Evolutionary conservation across 2,329 filamentous ascomycete species (phyloP).

Genomic region (Nothophaeocryptopus gaeumannii): DNA sequence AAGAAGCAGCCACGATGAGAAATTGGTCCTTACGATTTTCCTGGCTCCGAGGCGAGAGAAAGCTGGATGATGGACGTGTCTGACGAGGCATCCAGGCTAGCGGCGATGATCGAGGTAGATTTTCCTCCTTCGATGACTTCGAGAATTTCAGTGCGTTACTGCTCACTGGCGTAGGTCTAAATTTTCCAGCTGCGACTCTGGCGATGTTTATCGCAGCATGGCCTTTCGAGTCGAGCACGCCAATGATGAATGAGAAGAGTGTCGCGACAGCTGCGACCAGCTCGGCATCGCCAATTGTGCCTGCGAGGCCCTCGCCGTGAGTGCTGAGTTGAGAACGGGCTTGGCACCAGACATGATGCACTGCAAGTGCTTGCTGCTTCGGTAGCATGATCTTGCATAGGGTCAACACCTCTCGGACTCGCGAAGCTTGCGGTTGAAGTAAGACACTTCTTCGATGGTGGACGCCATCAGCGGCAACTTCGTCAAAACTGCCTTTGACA

Average conservation of each 20-base stretch:
- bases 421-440: conserved; percentile 24
- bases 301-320: conserved; percentile 12
- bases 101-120: conserved; percentile 5
- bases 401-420: conserved; percentile 26
- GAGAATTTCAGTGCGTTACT: not conserved
- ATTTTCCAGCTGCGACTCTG: conserved; percentile 24
- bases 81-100: conserved; percentile 26
- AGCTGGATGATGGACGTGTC: not conserved
- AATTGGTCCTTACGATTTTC: conserved; percentile 27
- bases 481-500: conserved; percentile 24
- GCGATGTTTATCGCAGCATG: conserved; percentile 27
- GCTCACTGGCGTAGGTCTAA: not conserved
- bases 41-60: conserved; percentile 9
- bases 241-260: conserved; percentile 39
- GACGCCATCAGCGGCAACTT: conserved; percentile 24
- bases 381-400: conserved; percentile 31
- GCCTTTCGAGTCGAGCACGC: conserved; percentile 29
- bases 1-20: conserved; percentile 23
- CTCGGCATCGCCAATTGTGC: conserved; percentile 22
- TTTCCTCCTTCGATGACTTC: not conserved
- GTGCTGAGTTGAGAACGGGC: conserved; percentile 23
- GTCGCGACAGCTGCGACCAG: conserved; percentile 42
- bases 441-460: conserved; percentile 31
- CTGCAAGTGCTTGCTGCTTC: conserved; percentile 18
- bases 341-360: conserved; percentile 32